Conservation (phyloP, 495 filamentous ascomycete genomes). For the Lineolata rhizophorae region DNA sequence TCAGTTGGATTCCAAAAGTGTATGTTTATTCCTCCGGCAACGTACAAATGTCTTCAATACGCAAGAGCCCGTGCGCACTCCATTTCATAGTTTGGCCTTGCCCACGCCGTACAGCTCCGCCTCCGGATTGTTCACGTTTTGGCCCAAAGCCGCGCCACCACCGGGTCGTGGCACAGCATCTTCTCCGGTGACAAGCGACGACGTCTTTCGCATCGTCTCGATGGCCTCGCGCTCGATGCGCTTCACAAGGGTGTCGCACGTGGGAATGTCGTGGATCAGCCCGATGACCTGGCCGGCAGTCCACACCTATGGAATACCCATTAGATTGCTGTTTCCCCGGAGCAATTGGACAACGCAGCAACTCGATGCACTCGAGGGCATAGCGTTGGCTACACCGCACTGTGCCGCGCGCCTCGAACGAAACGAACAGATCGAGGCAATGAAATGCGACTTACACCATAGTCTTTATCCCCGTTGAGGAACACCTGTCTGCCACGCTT, state of each 20-base stretch:
- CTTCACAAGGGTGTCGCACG: slow-evolving; percentile 31
- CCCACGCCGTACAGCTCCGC: slow-evolving; percentile 21
- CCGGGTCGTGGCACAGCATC: too few relatives aligned
- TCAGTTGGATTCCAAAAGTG: too few relatives aligned
- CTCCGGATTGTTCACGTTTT: slow-evolving; percentile 15
- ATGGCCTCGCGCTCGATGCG: slow-evolving; percentile 45
- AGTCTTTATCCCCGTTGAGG: slow-evolving; percentile 74
- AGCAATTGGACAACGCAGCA: too few relatives aligned
- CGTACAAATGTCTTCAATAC: too few relatives aligned
- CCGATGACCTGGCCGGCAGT: slow-evolving; percentile 52
- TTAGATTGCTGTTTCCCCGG: too few relatives aligned
- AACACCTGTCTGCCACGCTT: slow-evolving; percentile 85
- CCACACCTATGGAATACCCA: slow-evolving; percentile 28
- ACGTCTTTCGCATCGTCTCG: slow-evolving; percentile 17
- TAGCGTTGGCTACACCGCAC: too few relatives aligned
- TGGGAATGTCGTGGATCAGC: slow-evolving; percentile 47
- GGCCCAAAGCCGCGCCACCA: too few relatives aligned
- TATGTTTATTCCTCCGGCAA: too few relatives aligned
- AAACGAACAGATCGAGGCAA: not conserved
- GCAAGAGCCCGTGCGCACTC: too few relatives aligned
- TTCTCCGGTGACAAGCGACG: too few relatives aligned
- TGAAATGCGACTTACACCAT: slow-evolving; percentile 40
- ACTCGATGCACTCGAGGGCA: too few relatives aligned
- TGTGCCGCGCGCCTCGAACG: too few relatives aligned
- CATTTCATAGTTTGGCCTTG: slow-evolving; percentile 20